These are phyloP conservation scores for Podospora tetraspora DNA, from an alignment of 495 filamentous ascomycete species.

Conservation along the genomic window DNA sequence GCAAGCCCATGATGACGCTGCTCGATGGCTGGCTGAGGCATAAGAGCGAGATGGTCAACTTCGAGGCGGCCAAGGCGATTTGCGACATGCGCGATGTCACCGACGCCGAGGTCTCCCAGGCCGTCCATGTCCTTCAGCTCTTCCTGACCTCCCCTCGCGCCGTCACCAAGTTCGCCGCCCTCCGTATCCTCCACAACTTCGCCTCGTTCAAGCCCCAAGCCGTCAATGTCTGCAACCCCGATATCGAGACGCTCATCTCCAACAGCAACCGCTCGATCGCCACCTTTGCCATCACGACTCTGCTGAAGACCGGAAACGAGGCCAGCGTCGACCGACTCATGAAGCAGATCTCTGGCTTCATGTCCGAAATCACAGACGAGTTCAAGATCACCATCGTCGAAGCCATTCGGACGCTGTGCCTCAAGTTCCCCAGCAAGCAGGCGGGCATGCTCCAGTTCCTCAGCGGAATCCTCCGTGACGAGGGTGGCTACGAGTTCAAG, in stretches of 20 bases:
- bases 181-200: conserved; percentile 93
- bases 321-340: conserved; percentile 93
- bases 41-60: conserved; percentile 99
- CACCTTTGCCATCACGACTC: conserved; percentile 95
- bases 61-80: conserved; percentile 97
- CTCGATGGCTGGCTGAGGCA: conserved; percentile 95
- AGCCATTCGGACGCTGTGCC: conserved; percentile 88
- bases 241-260: conserved; percentile 92
- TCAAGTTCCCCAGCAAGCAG: conserved; percentile 98
- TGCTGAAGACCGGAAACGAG: conserved; percentile 97
- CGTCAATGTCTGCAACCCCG: conserved; percentile 89
- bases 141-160: conserved; percentile 95
- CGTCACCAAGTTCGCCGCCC: conserved; percentile 96
- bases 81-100: conserved; percentile 89
- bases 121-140: conserved; percentile 89
- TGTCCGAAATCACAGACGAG: conserved; percentile 97
- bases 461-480: conserved; percentile 88
- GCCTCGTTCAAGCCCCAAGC: conserved; percentile 91
- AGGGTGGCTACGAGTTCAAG: conserved; percentile 99
- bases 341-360: conserved; percentile 97
- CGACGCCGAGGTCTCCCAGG: conserved; percentile 85
- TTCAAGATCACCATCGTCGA: conserved; percentile 99
- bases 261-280: conserved; percentile 97
- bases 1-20: conserved; percentile 91
- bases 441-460: conserved; percentile 96